A percentile compares a stretch with the other conserved stretches of the same genome.
phyloP scores from a whole-genome alignment of 805 yeast genomes.

The Candida michaelii region DNA sequence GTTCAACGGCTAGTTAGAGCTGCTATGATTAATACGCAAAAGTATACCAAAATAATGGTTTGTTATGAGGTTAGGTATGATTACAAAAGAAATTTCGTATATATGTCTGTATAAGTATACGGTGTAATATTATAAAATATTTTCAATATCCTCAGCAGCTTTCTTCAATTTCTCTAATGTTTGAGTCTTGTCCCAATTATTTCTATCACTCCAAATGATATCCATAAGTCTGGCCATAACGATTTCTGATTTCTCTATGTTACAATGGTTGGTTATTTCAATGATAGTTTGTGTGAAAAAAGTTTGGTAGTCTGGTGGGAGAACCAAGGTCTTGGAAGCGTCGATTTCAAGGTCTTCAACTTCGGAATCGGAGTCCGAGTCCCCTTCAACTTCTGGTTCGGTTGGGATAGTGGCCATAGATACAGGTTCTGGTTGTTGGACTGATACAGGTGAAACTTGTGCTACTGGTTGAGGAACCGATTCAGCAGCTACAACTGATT shows the following conservation, averaged over 20 bases:
- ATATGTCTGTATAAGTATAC: neutral
- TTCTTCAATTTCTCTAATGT: conserved; percentile 34
- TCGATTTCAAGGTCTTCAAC: conserved; percentile 24
- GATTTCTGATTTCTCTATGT: conserved; percentile 38
- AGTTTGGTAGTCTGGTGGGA: conserved; percentile 12
- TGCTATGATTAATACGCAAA: too few species aligned
- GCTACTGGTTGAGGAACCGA: neutral
- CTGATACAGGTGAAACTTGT: neutral
- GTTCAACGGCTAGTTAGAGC: too few species aligned
- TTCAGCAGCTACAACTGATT: neutral
- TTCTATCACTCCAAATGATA: conserved; percentile 67
- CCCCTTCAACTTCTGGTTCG: conserved; percentile 5
- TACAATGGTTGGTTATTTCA: conserved; percentile 32
- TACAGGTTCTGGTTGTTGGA: neutral
- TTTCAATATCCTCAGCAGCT: conserved; percentile 19
- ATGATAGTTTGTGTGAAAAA: conserved; percentile 28
- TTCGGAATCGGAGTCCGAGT: conserved; percentile 30
- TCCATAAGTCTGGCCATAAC: conserved; percentile 68
- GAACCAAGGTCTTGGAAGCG: conserved; percentile 1
- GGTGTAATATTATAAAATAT: neutral
- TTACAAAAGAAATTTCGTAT: too few species aligned
- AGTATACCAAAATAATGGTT: too few species aligned
- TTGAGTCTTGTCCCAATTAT: conserved; percentile 42
- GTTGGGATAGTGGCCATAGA: too few species aligned
- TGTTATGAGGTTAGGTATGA: too few species aligned